Base-by-base conservation (phyloP, 1,139 yeast genomes). In the Protomyces pachydermus region DNA sequence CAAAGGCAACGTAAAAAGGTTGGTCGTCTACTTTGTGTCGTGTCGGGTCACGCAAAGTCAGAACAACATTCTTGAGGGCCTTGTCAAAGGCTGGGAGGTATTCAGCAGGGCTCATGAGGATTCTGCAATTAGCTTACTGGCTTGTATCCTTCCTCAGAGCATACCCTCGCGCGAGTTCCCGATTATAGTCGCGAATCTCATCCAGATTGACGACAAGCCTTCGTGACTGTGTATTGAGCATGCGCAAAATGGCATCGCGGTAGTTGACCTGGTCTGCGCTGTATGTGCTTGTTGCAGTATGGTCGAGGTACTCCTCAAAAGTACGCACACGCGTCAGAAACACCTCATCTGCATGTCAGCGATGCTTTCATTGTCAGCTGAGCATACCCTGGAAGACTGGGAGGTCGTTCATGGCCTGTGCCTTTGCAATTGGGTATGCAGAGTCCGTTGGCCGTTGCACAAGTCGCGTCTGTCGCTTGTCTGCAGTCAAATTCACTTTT, bases 81-180 rank as follows among this genome's bases (percentile, higher is more conserved):
- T 87, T 80, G 73, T 91, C 96, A 67, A 93, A 87, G 6, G 98
- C 91, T 5, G 97, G 98, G 38, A 93, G 77, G 71, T 76, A 91
- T 65, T 91, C 97, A 0, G 95, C 86, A 0, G 99, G 98, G 25
- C 78, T 78, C 67, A 83, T 80, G 66, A 93, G 76, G 25, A 91
- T 51, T 25, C 72, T 70, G 48, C 32, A 28, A 2, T 28, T 28
- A 28, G 32, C 32, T 28, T 32, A n/a, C 9, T n/a, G 12, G 5
- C 6, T 18, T 34, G 23, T 42, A 3, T 16, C 34, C 35, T 12
- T 28, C 32, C 42, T 20, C 9, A 37, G 42, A 14, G 42, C 71
- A n/a, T 38, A 74, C 1, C 98, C 98, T 1, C 75, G 74, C 89
- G 98, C 95, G 71, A 86, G 83, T 2, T 82, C 84, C 61, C 83